phyloP scores from a whole-genome alignment of 176 grass and related monocot genomes.

The Guadua angustifolia region DNA sequence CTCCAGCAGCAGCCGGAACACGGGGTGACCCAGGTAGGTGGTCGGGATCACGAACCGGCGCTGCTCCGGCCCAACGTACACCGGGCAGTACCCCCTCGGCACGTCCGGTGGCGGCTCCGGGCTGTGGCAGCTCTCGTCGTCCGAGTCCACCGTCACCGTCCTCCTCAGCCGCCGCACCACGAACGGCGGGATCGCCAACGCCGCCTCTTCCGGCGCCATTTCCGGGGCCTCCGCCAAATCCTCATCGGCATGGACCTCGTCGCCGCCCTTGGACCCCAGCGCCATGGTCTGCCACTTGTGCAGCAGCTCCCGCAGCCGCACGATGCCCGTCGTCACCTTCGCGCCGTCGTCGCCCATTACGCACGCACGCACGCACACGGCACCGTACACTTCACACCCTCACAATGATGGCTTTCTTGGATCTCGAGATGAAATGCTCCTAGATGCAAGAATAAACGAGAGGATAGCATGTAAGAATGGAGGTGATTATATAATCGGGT shows the following conservation, averaged over 20 bases:
- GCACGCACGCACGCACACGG: background rate
- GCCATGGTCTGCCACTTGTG: slow-evolving; percentile 65
- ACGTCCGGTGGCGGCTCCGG: slow-evolving; percentile 66
- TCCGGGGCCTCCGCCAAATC: background rate
- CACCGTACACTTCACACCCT: background rate
- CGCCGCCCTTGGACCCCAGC: background rate
- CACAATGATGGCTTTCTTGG: slow-evolving; percentile 13
- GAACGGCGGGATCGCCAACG: slow-evolving; percentile 48
- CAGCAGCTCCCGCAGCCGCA: slow-evolving; percentile 68
- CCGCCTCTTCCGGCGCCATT: background rate
- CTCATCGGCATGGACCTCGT: background rate
- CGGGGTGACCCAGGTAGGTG: slow-evolving; percentile 67
- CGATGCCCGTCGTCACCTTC: slow-evolving; percentile 46
- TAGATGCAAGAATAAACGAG: background rate
- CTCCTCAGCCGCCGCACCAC: slow-evolving; percentile 54
- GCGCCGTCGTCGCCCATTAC: slow-evolving; percentile 51
- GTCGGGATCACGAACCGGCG: slow-evolving; percentile 92
- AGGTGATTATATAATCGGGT: slow-evolving; percentile 46
- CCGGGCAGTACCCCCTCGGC: slow-evolving; percentile 60
- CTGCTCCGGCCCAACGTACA: slow-evolving; percentile 66
- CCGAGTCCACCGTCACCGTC: slow-evolving; percentile 39
- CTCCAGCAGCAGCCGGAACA: slow-evolving; percentile 81
- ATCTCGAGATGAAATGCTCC: slow-evolving; percentile 36
- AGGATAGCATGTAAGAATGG: slow-evolving; percentile 10
- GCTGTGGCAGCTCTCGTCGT: slow-evolving; percentile 74